These are phyloP conservation scores for Aspergillus neotritici DNA, from an alignment of 2,329 filamentous ascomycete genomes.

Conservation along the genomic window DNA sequence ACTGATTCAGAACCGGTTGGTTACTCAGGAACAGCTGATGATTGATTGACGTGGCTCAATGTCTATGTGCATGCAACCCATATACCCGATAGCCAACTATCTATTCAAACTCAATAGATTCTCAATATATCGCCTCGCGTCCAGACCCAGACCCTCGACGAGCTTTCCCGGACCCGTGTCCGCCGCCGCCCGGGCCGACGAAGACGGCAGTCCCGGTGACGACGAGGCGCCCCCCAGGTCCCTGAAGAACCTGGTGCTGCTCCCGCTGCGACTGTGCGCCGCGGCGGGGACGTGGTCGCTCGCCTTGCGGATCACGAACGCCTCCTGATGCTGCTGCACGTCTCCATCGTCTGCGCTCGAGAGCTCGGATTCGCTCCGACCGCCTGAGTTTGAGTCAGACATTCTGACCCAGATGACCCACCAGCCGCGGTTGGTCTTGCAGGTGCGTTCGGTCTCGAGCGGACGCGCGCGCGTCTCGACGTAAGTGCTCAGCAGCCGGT, in stretches of 20 bases:
- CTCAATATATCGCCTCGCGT: slow-evolving; percentile 45
- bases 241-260: slow-evolving; percentile 34
- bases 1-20: background rate
- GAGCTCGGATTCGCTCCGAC: slow-evolving; percentile 9
- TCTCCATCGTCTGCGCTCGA: slow-evolving; percentile 7
- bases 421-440: slow-evolving; percentile 60
- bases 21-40: background rate
- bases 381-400: slow-evolving; percentile 16
- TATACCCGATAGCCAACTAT: slow-evolving; percentile 25
- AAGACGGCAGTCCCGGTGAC: slow-evolving; percentile 18
- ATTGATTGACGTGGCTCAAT: background rate
- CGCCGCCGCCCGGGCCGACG: slow-evolving; percentile 8
- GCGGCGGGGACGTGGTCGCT: slow-evolving; percentile 33
- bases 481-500: slow-evolving; percentile 54
- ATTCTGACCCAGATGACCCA: slow-evolving; percentile 62
- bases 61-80: too few species aligned
- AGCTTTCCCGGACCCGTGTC: slow-evolving; percentile 33
- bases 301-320: slow-evolving; percentile 43
- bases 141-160: slow-evolving; percentile 43
- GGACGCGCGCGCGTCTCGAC: slow-evolving; percentile 44
- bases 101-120: slow-evolving; percentile 41
- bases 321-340: slow-evolving; percentile 28
- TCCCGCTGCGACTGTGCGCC: slow-evolving; percentile 28
- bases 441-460: slow-evolving; percentile 54
- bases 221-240: slow-evolving; percentile 33